Conservation (phyloP, 2,329 filamentous ascomycete genomes). For the Teratosphaeria zuluensis region DNA sequence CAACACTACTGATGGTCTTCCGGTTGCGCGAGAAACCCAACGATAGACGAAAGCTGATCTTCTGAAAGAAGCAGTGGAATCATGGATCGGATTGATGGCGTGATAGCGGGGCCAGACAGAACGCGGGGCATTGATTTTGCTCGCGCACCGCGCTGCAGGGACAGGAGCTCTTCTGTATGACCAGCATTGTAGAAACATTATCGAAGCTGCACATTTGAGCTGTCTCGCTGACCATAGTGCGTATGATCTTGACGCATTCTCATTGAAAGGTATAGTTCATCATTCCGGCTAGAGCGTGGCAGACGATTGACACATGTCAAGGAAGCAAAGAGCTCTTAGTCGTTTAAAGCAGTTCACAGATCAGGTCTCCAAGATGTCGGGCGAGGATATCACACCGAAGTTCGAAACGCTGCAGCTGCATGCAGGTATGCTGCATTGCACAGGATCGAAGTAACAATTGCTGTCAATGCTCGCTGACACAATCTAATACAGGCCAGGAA, state of each 20-base stretch:
- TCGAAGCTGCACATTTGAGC: neutral
- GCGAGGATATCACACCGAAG: constrained; percentile 32
- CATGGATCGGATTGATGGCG: neutral
- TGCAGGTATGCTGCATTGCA: constrained; percentile 29
- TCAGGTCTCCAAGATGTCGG: constrained; percentile 21
- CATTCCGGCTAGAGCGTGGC: neutral
- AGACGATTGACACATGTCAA: constrained; percentile 7
- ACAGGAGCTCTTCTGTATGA: neutral
- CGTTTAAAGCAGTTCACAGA: constrained; percentile 17
- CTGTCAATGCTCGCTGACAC: neutral
- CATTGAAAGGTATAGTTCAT: neutral
- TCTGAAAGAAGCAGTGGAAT: neutral
- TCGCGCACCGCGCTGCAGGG: neutral
- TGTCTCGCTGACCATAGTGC: neutral
- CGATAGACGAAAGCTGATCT: neutral
- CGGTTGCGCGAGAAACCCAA: neutral
- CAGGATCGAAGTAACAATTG: neutral
- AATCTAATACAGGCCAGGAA: constrained; percentile 51
- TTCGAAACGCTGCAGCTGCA: constrained; percentile 45
- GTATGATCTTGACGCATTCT: neutral
- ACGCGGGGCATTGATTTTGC: neutral
- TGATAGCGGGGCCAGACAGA: neutral
- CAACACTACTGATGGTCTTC: neutral
- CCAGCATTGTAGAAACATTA: neutral
- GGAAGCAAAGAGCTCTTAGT: constrained; percentile 8